phyloP scores from a whole-genome alignment of 805 yeast species.

The Wickerhamomyces tratensis region DNA sequence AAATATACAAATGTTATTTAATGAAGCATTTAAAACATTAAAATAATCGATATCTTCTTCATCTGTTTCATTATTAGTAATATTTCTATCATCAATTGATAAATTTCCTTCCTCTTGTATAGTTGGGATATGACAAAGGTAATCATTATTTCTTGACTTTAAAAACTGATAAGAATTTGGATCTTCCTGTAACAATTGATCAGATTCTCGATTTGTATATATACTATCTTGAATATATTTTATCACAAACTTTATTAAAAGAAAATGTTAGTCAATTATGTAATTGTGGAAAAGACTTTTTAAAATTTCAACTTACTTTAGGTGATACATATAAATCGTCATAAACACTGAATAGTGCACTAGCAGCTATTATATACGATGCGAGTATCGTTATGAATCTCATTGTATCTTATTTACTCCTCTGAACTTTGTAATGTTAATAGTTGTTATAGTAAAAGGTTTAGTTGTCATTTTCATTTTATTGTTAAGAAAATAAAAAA shows the following conservation, averaged over 20 bases:
- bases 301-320: conserved; percentile 7
- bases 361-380: neutral
- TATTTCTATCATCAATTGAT: neutral
- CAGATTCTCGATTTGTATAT: conserved; percentile 1
- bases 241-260: conserved; percentile 5
- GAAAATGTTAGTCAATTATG: neutral
- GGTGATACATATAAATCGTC: conserved; percentile 13
- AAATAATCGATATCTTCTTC: neutral
- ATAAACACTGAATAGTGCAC: conserved; percentile 8
- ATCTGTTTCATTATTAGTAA: neutral
- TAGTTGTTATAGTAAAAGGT: too few relatives aligned
- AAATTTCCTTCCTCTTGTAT: neutral
- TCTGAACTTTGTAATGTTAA: too few relatives aligned
- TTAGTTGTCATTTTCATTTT: too few relatives aligned
- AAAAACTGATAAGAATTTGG: conserved; percentile 1
- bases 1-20: neutral
- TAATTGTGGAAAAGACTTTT: too few relatives aligned
- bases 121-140: conserved; percentile 8
- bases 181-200: neutral
- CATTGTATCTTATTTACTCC: neutral
- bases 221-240: conserved; percentile 2
- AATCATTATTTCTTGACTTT: neutral
- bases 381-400: too few relatives aligned
- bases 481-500: too few relatives aligned
- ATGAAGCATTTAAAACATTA: neutral